Percentiles rank a stretch among this genome's conserved stretches.
phyloP scores from a whole-genome alignment of 2,329 filamentous ascomycete species.

The Colletotrichum australisinense region DNA sequence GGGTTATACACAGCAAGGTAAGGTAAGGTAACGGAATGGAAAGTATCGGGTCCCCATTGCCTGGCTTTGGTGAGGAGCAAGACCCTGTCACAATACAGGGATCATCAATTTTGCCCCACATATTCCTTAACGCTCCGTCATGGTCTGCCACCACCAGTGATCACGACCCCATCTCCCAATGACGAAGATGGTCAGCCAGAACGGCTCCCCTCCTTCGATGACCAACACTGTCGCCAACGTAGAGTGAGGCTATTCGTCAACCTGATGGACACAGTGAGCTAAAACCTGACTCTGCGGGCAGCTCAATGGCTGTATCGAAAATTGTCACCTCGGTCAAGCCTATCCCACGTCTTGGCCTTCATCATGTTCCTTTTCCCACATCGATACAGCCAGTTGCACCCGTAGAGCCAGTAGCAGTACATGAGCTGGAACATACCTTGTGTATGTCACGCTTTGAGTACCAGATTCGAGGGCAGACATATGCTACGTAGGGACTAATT shows the following conservation, averaged over 20 bases:
- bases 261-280: background rate
- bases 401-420: background rate
- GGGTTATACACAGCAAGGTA: no score
- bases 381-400: background rate
- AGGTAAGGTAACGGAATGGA: background rate
- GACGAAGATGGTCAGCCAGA: constrained; percentile 8
- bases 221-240: background rate
- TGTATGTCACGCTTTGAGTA: background rate
- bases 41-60: constrained; percentile 13
- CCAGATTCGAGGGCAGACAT: background rate
- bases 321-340: background rate
- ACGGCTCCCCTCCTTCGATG: background rate
- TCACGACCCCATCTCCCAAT: constrained; percentile 10
- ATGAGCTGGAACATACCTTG: background rate
- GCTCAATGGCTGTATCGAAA: background rate
- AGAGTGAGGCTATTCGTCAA: background rate
- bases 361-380: background rate
- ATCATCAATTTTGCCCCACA: constrained; percentile 25
- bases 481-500: background rate
- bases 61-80: constrained; percentile 15
- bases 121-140: constrained; percentile 29
- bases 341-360: background rate
- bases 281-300: background rate
- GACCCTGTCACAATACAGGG: constrained; percentile 34
- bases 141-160: constrained; percentile 18